phyloP scores from a whole-genome alignment of 768 basidiomycete genomes.

The Phylloporus rhodoxanthus region DNA sequence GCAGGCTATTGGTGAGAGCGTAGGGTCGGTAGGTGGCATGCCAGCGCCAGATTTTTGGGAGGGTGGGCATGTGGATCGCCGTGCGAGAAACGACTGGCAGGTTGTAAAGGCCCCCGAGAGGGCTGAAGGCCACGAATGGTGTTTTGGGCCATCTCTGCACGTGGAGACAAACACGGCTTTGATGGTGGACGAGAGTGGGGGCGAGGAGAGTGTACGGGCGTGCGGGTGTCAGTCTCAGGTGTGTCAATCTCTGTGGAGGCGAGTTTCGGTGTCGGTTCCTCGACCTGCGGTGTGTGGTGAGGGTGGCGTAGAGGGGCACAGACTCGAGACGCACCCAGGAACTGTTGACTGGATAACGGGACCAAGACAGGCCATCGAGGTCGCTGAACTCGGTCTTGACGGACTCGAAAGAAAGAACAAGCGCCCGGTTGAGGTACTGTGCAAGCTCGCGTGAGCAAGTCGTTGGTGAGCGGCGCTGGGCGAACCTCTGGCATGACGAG shows the following conservation, averaged over 20 bases:
- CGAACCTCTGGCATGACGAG: conserved; percentile 53
- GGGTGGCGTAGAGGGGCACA: background rate
- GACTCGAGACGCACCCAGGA: conserved; percentile 19
- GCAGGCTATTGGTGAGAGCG: background rate
- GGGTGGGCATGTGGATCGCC: conserved; percentile 10
- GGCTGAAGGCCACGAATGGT: conserved; percentile 33
- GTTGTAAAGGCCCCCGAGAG: conserved; percentile 21
- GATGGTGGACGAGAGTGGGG: conserved; percentile 2
- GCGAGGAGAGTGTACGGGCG: conserved; percentile 7
- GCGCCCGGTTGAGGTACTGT: conserved; percentile 29
- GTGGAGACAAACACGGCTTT: conserved; percentile 32
- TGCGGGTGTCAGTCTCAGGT: conserved; percentile 6
- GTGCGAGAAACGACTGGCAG: conserved; percentile 24
- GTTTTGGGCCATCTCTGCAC: conserved; percentile 35
- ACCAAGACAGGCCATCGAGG: conserved; percentile 54
- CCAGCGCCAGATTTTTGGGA: conserved; percentile 10
- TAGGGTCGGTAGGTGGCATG: conserved; percentile 13
- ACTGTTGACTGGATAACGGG: conserved; percentile 31
- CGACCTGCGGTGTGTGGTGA: conserved; percentile 12
- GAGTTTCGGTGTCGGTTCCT: conserved; percentile 29
- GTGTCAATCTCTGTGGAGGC: conserved; percentile 16
- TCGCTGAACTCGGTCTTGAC: conserved; percentile 61
- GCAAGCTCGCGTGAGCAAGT: conserved; percentile 8
- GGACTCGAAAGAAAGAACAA: conserved; percentile 40
- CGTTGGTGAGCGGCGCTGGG: background rate